Base-by-base conservation (phyloP, 805 yeast species). In the Hanseniaspora hatyaiensis region DNA sequence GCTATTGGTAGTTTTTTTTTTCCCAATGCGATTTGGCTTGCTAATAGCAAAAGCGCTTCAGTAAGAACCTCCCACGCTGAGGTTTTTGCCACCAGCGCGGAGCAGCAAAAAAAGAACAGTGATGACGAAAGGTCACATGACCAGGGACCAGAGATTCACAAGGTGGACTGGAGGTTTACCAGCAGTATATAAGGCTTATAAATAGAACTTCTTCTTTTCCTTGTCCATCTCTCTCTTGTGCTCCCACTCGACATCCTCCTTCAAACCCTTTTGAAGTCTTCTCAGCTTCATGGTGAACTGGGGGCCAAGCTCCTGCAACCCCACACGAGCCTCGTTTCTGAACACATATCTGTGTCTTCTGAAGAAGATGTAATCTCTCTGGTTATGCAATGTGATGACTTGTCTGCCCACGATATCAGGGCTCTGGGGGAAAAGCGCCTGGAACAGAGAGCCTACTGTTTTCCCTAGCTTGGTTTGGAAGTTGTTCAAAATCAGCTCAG, bases 371-470 rank as follows among this genome's bases (percentile, higher is more conserved):
- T 73, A 92, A 63, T 92, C 98, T 70, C 98, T 74, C 63, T 92
- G 98, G 62, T 92, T 92, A 63, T 92, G 98, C 60, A 92, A 66
- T 0, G 98, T 92, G 24, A 92, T 81, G 38, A 86, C 98, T 62
- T 92, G 96, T 58, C 98, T 75, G 24, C 98, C 98, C 62, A 83
- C 82, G 56, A 92, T 76, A 59, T 92, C 96, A 1, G 98, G 98
- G 51, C 75, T 74, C 51, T 83, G 88, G 8, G 98, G 98, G 65
- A 89, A 86, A 34, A 92, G 69, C 1, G 95, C 77, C 63, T 88
- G 96, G 67, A 92, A 92, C 52, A 92, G 65, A 50, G 94, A 72
- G 28, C 96, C 96, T 5, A 89, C 94, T 0, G 97, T 84, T 59
- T 82, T 80, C 64, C 98, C 98, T 52, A 92, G 71, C 55, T 95